Base-by-base conservation (phyloP, 768 basidiomycete genomes). In the Hemileccinum impolitum region DNA sequence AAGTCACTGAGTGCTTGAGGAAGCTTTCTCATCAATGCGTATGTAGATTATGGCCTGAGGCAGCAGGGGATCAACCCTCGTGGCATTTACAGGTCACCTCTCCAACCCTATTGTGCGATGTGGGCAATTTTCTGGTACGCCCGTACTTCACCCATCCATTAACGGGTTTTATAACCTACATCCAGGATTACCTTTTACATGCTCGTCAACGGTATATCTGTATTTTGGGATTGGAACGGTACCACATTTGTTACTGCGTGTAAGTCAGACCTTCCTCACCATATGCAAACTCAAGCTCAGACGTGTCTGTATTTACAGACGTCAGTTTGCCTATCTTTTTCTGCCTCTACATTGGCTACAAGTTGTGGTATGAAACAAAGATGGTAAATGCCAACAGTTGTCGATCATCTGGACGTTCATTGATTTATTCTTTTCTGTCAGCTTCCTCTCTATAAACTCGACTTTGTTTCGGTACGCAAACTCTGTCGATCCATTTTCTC, bases 111-210 rank as follows among this genome's bases (percentile, higher is more conserved):
- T 55, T 64, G 87, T 31, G 70, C 85, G 14, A 82, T 79, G 64
- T 87, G 86, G 80, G 87, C 82, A 19, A 68, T 85, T 40, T 76
- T 78, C 65, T 85, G 86, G 81, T 80, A 75, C 66, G 74, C 71
- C 13, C 53, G 65, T 70, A 44, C 30, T 14, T 1, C 61, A 66
- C 25, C 4, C 39, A n/a, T 41, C 13, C 4, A 30, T 57, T 57
- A 17, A 51, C 50, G 13, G 17, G 18, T 30, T 18, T 9, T 11
- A n/a, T 31, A 15, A 36, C 34, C 15, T 15, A 3, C 30, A 10
- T n/a, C 14, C 43, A 61, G 60, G 61, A 28, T 59, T 12, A 41
- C 68, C 2, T 58, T 87, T 58, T 82, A 85, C 67, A 82, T 81
- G 62, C 69, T 79, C 67, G 66, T 80, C 63, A 77, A 72, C 57